Evolutionary conservation across 768 basidiomycete genomes (phyloP), one percentile per base, ranked within the genome.

Genomic region (Panaeolus cyanescens): DNA sequence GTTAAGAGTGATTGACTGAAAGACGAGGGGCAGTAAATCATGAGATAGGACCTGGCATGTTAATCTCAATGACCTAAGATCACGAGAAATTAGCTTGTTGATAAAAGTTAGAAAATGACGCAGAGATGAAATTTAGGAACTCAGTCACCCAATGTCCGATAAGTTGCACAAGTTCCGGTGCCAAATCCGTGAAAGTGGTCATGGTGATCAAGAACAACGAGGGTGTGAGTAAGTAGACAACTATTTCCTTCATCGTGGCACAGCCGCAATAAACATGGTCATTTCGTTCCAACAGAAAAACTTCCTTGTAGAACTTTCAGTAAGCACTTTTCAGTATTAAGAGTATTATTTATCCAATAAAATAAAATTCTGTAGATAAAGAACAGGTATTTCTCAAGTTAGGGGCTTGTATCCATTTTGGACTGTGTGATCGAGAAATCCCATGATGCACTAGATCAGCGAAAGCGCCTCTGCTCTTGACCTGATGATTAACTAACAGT

Each of bases 401-500:
- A 50, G 45, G 45, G 45, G 45, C 25, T 28, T 4, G 19, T 8
- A 22, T 42, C 20, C 40, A 7, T 25, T 50, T 50, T 28, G 12
- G 10, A 28, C 4, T 1, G 2, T 12, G 45, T 50, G 45, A 50
- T 50, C 45, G 45, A 50, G 45, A 50, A 50, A 50, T 50, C 45
- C 45, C 42, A 45, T 45, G 42, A 25, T 45, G 45, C 12, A 25
- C 10, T 42, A 8, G n/a, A 42, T 20, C n/a, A 22, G 37, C 19
- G 20, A 42, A 42, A 22, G 25, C n/a, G n/a, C n/a, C n/a, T 3
- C 30, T 50, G 25, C 25, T 50, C 45, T 50, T 50, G 45, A 50
- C 45, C 45, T n/a, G 45, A 50, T 50, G 45, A 28, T 50, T 12
- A 50, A 50, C 45, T 50, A 50, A 50, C 45, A 30, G 25, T 50